Evolutionary conservation across 768 basidiomycete species (phyloP), one percentile per base, ranked within the genome.

Genomic region (Trametes maxima): DNA sequence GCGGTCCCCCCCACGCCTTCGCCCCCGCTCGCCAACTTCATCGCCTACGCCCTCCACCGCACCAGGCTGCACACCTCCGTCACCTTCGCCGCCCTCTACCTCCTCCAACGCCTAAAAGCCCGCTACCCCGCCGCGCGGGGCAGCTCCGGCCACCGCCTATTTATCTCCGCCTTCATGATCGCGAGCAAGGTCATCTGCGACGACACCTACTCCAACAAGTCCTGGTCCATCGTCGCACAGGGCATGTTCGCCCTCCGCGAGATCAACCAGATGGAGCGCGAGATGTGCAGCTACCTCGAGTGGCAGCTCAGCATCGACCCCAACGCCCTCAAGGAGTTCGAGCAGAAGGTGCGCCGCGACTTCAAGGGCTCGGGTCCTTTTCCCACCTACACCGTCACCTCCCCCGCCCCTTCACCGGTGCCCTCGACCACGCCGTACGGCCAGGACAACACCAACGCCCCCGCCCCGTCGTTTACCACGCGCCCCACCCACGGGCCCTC

Each of bases 221-320:
- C 79, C 17, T 87, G 85, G 85, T 78, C 79, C 39, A 80, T 86
- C 54, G 85, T 87, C 60, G 85, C 82, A 19, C 84, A 86, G 69
- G 80, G 80, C 65, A 82, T 85, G 77, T 87, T 85, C 68, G 77
- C 81, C 1, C 77, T 95, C 7, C 82, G 90, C 47, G 94, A 95
- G 80, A 89, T 97, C 70, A 97, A 97, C 74, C 94, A 95, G 80
- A 95, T 95, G 94, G 94, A 95, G 78, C 79, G 93, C 22, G 94
- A 95, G 75, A 94, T 97, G 88, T 94, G 88, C 64, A 82, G 85
- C 16, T 98, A 98, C 70, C 78, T 99, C 45, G 95, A 96, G 72
- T 98, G 94, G 95, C 89, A 92, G 69, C 78, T 92, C 7, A 90
- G 86, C 44, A 87, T 92, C 53, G 89, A 91, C 53, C 82, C 86